Base-by-base conservation (phyloP, 1,284 basidiomycete species). In the Cutaneotrichosporon sp. region DNA sequence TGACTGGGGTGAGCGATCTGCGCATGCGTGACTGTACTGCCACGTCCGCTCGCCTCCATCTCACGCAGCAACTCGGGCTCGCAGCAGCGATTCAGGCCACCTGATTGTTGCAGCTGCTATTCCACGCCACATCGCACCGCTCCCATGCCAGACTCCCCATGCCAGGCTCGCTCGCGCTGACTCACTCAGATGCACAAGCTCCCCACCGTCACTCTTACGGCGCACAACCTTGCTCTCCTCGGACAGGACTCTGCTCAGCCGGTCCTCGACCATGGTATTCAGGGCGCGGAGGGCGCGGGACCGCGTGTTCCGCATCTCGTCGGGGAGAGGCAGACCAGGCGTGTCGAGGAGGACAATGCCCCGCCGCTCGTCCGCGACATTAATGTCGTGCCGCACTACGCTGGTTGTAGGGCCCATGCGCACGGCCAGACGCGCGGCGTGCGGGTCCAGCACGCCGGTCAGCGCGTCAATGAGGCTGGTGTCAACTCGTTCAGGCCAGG, bases 201-300 rank as follows among this genome's bases (percentile, higher is more conserved):
- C 72, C 26, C 74, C 76, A 16, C 75, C 77, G 18, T 66, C 72
- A 21, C 68, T 61, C 57, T 71, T 68, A n/a, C 70, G 64, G 32
- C 76, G 61, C 7, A 77, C 70, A 32, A 78, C 74, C 63, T 74
- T 74, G 40, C 62, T 69, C 65, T 80, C 78, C 64, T 80, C 78
- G 36, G 67, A 62, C 65, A 78, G 69, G 16, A 69, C 71, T 55
- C 71, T 71, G 46, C 66, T 72, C 32, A 75, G 75, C 9, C 74
- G 63, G 22, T 74, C 74, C 61, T 80, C 78, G 36, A 78, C 57
- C 40, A 79, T 64, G 21, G 70, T 65, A 11, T 74, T n/a, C 11
- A 79, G 60, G 2, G 72, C 73, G 18, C 36, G 42, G 9, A 77
- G 68, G 0, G 75, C 75, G 32, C 74, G 64, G 55, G 65, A 65